Evolutionary conservation across 176 grass and related monocot species (phyloP).

Genomic region (Metroxylon sagu): DNA sequence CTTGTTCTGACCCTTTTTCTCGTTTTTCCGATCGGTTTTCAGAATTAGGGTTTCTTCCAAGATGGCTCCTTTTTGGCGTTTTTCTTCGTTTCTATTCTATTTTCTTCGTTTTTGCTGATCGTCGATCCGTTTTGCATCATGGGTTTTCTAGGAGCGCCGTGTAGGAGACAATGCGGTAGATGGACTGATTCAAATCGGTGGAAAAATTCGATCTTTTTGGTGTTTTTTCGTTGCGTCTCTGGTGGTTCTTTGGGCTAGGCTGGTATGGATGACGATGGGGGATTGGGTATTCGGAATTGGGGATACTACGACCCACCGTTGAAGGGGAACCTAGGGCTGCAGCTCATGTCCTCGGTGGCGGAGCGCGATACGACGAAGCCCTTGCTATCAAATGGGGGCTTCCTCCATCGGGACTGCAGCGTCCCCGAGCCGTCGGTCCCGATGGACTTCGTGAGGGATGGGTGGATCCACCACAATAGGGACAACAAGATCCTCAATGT

Average conservation of each 20-base stretch:
- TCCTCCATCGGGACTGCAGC: conserved; percentile 7
- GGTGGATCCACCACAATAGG: conserved; percentile 6
- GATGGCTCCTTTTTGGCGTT: conserved; percentile 9
- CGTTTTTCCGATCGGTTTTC: conserved; percentile 12
- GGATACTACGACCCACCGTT: conserved; percentile 58
- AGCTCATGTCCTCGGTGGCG: conserved; percentile 59
- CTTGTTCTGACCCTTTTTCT: conserved; percentile 2
- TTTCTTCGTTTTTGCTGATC: conserved; percentile 6
- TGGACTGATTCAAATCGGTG: conserved; percentile 26
- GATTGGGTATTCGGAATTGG: conserved; percentile 70
- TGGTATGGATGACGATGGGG: conserved; percentile 67
- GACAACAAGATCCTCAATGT: conserved; percentile 39
- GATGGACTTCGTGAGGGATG: conserved; percentile 6
- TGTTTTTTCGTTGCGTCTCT: neutral
- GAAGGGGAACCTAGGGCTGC: conserved; percentile 64
- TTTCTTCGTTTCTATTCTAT: conserved; percentile 1
- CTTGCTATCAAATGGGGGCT: conserved; percentile 26
- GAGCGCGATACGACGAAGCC: conserved; percentile 63
- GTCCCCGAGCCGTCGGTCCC: neutral
- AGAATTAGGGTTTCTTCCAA: conserved; percentile 26
- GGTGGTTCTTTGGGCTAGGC: neutral
- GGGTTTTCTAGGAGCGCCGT: conserved; percentile 15
- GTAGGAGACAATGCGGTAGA: conserved; percentile 18
- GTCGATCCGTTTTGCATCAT: conserved; percentile 13
- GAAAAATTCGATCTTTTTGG: neutral